These are phyloP conservation scores for Helichrysum umbraculigerum DNA, from an alignment of 129 eudicot genomes.

Conservation along the genomic window DNA sequence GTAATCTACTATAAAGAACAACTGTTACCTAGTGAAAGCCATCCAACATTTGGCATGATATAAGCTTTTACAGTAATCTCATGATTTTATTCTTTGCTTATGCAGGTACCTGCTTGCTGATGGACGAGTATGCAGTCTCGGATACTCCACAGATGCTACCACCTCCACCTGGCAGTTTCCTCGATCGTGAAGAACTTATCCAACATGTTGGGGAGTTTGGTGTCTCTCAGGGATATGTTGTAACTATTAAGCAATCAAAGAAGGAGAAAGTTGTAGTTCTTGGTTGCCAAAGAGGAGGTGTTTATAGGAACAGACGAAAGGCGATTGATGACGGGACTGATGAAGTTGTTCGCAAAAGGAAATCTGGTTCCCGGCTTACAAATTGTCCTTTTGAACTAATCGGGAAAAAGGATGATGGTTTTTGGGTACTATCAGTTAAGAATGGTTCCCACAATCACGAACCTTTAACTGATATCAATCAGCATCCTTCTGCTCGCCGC, in stretches of 20 bases:
- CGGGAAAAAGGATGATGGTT: constrained; percentile 84
- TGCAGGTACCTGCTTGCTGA: constrained; percentile 28
- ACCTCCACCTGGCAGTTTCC: constrained; percentile 85
- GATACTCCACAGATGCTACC: constrained; percentile 79
- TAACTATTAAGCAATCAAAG: constrained; percentile 82
- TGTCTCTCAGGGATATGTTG: constrained; percentile 79
- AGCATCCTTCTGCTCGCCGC: constrained; percentile 85
- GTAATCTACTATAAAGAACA: neutral
- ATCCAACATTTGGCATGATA: constrained; percentile 1
- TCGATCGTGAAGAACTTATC: constrained; percentile 86
- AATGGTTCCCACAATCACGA: constrained; percentile 89
- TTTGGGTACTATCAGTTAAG: constrained; percentile 72
- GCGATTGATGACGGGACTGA: constrained; percentile 52
- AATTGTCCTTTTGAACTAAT: constrained; percentile 88
- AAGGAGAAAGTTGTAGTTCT: constrained; percentile 75
- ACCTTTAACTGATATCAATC: constrained; percentile 76
- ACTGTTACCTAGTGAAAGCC: neutral
- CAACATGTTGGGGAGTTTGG: constrained; percentile 84
- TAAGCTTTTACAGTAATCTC: constrained; percentile 2
- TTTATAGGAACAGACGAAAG: constrained; percentile 71
- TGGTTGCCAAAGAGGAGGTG: constrained; percentile 97
- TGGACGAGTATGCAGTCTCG: constrained; percentile 43
- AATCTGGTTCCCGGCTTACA: constrained; percentile 70
- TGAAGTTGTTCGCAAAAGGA: constrained; percentile 65
- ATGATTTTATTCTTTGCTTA: constrained; percentile 12